Evolutionary conservation across 2,329 filamentous ascomycete genomes (phyloP), one percentile per base, ranked within the genome.

Genomic region (Phialemoniopsis sp.): DNA sequence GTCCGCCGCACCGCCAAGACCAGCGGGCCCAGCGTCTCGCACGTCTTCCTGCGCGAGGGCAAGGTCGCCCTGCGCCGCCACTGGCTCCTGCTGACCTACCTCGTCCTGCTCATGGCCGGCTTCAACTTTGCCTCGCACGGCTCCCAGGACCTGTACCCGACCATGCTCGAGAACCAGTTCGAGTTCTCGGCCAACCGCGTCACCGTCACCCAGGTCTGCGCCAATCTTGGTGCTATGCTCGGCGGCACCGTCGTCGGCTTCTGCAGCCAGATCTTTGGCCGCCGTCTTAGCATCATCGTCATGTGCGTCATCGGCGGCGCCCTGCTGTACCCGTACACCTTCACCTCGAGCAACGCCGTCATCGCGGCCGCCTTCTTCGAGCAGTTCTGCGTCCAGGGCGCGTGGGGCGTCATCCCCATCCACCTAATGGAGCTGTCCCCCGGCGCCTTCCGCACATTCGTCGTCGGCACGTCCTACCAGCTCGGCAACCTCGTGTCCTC

Each of bases 81-180:
- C 62, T 95, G 89, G 89, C 49, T 88, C 15, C 62, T 94, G 4
- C 69, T 95, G 38, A 68, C 80, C 19, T 95, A 95, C 64, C 70
- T 94, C 41, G 86, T 94, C 8, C 69, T 94, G 19, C 71, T 95
- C 34, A 93, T 94, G 87, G 84, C 87, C 3, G 88, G 88, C 6
- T 91, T 95, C 70, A 94, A 93, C 64, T 94, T 91, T 56, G 77
- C 74, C 49, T 73, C 81, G 56, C 76, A 73, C 46, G 58, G 55
- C 13, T 78, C 78, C 52, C 58, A 45, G 37, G 42, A 56, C 33
- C 50, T 69, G 34, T 67, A 79, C 55, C 64, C 72, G 40, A 72
- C 87, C 14, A 88, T 84, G 0, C 69, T 83, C 12, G 26, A 30
- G 21, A 50, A 49, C 45, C 48, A 50, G 45, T 47, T 42, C 40